A percentile compares a stretch with the other conserved stretches of the same genome.
Conservation (phyloP, 2,329 filamentous ascomycete genomes). For the Epichloe uncinata region DNA sequence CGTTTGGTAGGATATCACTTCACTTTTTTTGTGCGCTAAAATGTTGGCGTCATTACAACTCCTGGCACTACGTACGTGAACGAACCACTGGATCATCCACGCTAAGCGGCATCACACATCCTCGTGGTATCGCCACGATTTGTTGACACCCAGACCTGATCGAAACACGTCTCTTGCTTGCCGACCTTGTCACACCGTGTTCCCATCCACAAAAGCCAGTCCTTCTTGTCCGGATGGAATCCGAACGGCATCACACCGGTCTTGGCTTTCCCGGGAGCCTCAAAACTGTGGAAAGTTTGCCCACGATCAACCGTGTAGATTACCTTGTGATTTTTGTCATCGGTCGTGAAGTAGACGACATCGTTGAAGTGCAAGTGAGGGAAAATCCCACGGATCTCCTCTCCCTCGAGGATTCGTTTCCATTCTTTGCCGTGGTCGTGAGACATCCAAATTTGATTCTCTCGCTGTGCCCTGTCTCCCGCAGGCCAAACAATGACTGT, state of each 20-base stretch:
- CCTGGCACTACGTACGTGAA: neutral
- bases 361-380: conserved; percentile 75
- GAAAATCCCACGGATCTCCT: conserved; percentile 57
- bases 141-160: conserved; percentile 60
- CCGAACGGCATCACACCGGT: conserved; percentile 35
- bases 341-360: conserved; percentile 72
- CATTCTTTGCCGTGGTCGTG: conserved; percentile 83
- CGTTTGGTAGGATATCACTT: neutral
- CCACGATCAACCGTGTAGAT: conserved; percentile 76
- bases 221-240: conserved; percentile 75
- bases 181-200: conserved; percentile 48
- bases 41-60: neutral
- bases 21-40: neutral
- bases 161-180: conserved; percentile 46
- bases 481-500: conserved; percentile 46
- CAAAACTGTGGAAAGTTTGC: conserved; percentile 57
- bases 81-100: too few relatives aligned
- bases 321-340: conserved; percentile 37
- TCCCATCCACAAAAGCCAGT: conserved; percentile 90
- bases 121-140: conserved; percentile 57
- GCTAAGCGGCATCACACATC: neutral
- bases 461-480: conserved; percentile 21
- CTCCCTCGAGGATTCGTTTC: conserved; percentile 54
- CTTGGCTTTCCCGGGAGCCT: conserved; percentile 44
- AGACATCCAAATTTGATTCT: conserved; percentile 56